Conservation (phyloP, 2,329 filamentous ascomycete genomes). For the Phaeophleospora eucalypticola region DNA sequence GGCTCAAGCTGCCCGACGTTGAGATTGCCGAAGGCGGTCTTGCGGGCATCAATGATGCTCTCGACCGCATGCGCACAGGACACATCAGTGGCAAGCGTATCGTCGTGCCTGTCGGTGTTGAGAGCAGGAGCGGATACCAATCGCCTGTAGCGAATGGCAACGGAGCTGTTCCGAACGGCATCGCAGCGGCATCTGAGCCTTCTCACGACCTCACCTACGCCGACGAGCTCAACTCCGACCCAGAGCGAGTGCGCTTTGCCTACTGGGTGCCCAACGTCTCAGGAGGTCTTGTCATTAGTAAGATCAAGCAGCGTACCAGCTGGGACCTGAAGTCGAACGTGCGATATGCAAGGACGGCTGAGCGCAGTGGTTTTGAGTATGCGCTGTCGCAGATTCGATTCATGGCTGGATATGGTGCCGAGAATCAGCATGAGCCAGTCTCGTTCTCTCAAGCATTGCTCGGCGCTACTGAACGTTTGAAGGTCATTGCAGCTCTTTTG, state of each 20-base stretch:
- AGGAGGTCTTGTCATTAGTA: slow-evolving; percentile 51
- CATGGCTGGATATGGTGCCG: slow-evolving; percentile 43
- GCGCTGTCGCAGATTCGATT: slow-evolving; percentile 52
- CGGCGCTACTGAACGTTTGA: slow-evolving; percentile 45
- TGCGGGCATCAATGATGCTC: slow-evolving; percentile 61
- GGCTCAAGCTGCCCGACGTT: slow-evolving; percentile 60
- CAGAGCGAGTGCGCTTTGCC: slow-evolving; percentile 45
- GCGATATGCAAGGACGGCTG: slow-evolving; percentile 48
- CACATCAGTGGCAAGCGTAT: slow-evolving; percentile 65
- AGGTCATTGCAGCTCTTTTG: slow-evolving; percentile 50
- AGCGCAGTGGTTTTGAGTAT: slow-evolving; percentile 49
- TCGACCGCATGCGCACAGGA: slow-evolving; percentile 63
- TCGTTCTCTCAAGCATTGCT: slow-evolving; percentile 51
- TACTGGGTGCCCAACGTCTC: slow-evolving; percentile 56
- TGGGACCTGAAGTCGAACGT: slow-evolving; percentile 50
- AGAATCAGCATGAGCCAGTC: slow-evolving; percentile 51
- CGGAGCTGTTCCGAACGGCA: slow-evolving; percentile 18
- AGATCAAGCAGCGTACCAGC: slow-evolving; percentile 48
- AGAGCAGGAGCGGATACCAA: slow-evolving; percentile 15
- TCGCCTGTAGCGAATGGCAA: slow-evolving; percentile 7
- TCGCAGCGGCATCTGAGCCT: slow-evolving; percentile 11
- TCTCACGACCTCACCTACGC: slow-evolving; percentile 30
- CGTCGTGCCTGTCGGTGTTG: slow-evolving; percentile 48
- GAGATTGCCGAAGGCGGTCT: slow-evolving; percentile 61
- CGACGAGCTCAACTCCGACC: slow-evolving; percentile 41